Evolutionary conservation across 805 yeast genomes (phyloP), one percentile per base, ranked within the genome.

Genomic region (Lipomyces sp.): DNA sequence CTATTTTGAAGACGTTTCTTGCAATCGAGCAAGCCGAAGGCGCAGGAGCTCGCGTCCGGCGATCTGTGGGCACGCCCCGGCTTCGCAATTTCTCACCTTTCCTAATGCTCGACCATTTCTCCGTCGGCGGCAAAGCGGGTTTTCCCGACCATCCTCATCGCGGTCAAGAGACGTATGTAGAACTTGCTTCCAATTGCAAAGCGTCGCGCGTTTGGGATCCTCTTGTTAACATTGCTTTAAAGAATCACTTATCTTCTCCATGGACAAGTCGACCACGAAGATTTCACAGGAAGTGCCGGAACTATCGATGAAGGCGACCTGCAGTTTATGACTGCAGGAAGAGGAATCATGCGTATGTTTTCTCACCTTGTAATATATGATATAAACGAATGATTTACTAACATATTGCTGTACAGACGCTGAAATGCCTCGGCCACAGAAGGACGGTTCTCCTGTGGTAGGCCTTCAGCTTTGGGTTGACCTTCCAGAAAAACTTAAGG

Each of bases 271-370:
- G 84, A 86, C 4, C 95, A 85, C 65, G 89, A 84, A 64, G 96
- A 89, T 66, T 86, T 88, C 69, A 85, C 95, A 1, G 95, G 95
- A 1, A 71, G 84, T n/a, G 75, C 77, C 46, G 96, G 95, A 49
- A 74, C 86, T 7, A 70, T 89, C 46, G 74, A 78, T 55, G 80
- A 87, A 6, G 96, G 95, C 50, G 96, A 88, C 65, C 72, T 89
- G 59, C 96, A 88, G 67, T 87, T 88, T 67, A 88, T 88, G 96
- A 88, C 95, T 24, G 95, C 96, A 4, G 96, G 95, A 53, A 78
- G 77, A 61, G 96, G 95, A 44, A 80, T 87, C 33, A 85, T 85
- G 47, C 96, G 87, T 66, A 32, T 10, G 38, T 31, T 11, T 4
- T 31, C 22, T 14, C 4, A n/a, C n/a, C n/a, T n/a, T n/a, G n/a